Evolutionary conservation across 2,329 filamentous ascomycete species (phyloP).

Genomic region (Chalaropsis ovoidea): DNA sequence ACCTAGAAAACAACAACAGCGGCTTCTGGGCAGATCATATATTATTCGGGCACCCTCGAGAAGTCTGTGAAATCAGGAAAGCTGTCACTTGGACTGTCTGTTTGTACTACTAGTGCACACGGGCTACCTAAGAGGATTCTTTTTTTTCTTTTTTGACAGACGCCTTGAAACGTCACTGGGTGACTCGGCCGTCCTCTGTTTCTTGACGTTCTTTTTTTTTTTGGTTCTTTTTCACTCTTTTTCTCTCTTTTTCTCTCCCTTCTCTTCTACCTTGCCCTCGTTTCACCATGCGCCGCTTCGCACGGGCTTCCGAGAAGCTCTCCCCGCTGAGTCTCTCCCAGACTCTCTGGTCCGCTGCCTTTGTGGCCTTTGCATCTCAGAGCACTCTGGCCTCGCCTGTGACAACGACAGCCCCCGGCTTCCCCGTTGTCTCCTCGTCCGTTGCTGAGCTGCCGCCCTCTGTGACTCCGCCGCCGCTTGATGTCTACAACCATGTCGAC

Average conservation of each 20-base stretch:
- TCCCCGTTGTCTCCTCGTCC: not conserved
- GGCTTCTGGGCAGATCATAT: not conserved
- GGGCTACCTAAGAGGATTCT: not conserved
- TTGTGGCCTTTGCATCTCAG: constrained; percentile 23
- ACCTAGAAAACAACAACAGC: not conserved
- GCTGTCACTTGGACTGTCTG: not conserved
- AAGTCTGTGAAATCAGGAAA: not conserved
- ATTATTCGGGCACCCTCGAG: not conserved
- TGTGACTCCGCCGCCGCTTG: constrained; percentile 11
- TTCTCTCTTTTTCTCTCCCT: not conserved
- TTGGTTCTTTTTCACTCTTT: constrained; percentile 7
- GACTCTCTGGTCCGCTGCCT: constrained; percentile 8
- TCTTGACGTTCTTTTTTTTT: constrained; percentile 1
- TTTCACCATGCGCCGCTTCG: not conserved
- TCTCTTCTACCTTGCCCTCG: not conserved
- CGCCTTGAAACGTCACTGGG: constrained; percentile 6
- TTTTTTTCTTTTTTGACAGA: constrained; percentile 7
- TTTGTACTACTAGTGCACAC: not conserved
- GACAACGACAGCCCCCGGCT: constrained; percentile 8
- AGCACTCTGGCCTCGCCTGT: constrained; percentile 14
- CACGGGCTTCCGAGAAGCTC: not conserved
- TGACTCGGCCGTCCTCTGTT: constrained; percentile 17
- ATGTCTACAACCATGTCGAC: constrained; percentile 11
- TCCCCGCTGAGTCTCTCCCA: constrained; percentile 17
- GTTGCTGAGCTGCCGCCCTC: not conserved